Evolutionary conservation across 257 asterid genomes (phyloP).

Genomic region (Solanum etuberosum): DNA sequence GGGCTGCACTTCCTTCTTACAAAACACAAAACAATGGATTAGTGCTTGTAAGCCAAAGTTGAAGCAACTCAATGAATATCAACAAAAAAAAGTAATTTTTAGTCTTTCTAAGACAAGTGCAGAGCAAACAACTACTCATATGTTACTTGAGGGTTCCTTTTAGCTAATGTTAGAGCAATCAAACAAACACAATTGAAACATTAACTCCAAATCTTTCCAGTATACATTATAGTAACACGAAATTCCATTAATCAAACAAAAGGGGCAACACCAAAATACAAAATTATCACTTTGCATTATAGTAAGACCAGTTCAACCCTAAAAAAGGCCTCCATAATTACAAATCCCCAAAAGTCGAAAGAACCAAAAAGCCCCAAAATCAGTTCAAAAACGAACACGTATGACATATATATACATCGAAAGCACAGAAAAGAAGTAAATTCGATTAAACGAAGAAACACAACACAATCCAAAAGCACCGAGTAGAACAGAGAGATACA

Average conservation of each 20-base stretch:
- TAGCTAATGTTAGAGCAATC: not conserved
- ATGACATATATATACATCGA: not conserved
- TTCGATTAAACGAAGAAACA: not conserved
- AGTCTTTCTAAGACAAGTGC: not conserved
- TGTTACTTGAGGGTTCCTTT: not conserved
- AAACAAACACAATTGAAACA: not conserved
- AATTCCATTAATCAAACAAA: not conserved
- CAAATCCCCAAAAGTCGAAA: not conserved
- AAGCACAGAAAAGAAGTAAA: not conserved
- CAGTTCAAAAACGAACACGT: not conserved
- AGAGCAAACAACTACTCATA: not conserved
- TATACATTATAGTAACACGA: not conserved
- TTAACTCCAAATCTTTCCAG: not conserved
- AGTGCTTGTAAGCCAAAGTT: not conserved
- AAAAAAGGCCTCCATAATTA: not conserved
- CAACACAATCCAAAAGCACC: not conserved
- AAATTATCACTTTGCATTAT: not conserved
- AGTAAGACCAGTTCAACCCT: not conserved
- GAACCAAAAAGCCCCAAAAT: not conserved
- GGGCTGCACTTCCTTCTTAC: not conserved
- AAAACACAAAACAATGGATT: not conserved
- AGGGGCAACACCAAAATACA: not conserved
- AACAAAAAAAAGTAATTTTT: not conserved
- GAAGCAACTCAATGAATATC: not conserved
- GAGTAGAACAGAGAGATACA: not conserved